A percentile compares a stretch with the other conserved stretches of the same genome.
phyloP scores from a whole-genome alignment of 768 basidiomycete genomes.

The Lactarius akahatsu region DNA sequence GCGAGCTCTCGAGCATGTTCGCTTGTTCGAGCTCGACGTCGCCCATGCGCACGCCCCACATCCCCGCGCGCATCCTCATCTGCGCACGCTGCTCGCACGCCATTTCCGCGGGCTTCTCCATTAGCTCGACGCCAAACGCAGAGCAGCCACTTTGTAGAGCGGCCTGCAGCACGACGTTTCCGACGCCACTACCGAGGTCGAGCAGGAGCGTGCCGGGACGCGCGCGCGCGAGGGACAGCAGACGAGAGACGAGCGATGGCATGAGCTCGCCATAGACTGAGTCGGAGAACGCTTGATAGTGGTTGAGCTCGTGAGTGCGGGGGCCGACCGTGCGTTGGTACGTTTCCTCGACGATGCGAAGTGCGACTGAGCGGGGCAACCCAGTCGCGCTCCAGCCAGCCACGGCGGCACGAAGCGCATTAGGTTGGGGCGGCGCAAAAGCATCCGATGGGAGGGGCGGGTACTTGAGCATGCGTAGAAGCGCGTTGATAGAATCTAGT shows the following conservation, averaged over 20 bases:
- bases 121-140: slow-evolving; percentile 66
- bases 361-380: slow-evolving; percentile 63
- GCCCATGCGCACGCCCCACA: slow-evolving; percentile 87
- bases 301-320: slow-evolving; percentile 72
- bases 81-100: slow-evolving; percentile 74
- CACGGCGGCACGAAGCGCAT: slow-evolving; percentile 49
- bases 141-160: slow-evolving; percentile 52
- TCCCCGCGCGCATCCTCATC: slow-evolving; percentile 70
- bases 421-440: slow-evolving; percentile 45
- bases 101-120: slow-evolving; percentile 76
- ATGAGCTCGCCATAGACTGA: slow-evolving; percentile 89
- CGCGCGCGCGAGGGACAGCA: slow-evolving; percentile 52
- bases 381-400: slow-evolving; percentile 52
- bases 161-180: slow-evolving; percentile 57
- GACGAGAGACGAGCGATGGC: slow-evolving; percentile 64
- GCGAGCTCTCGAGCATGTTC: slow-evolving; percentile 72
- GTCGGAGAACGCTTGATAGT: slow-evolving; percentile 81
- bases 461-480: slow-evolving; percentile 66
- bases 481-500: slow-evolving; percentile 58
- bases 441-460: slow-evolving; percentile 54
- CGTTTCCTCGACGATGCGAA: slow-evolving; percentile 83
- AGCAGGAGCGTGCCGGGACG: slow-evolving; percentile 48
- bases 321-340: slow-evolving; percentile 95
- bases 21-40: slow-evolving; percentile 79
- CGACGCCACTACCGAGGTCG: slow-evolving; percentile 63